Evolutionary conservation across 1,284 basidiomycete genomes (phyloP).

Genomic region (Athelia sp.): DNA sequence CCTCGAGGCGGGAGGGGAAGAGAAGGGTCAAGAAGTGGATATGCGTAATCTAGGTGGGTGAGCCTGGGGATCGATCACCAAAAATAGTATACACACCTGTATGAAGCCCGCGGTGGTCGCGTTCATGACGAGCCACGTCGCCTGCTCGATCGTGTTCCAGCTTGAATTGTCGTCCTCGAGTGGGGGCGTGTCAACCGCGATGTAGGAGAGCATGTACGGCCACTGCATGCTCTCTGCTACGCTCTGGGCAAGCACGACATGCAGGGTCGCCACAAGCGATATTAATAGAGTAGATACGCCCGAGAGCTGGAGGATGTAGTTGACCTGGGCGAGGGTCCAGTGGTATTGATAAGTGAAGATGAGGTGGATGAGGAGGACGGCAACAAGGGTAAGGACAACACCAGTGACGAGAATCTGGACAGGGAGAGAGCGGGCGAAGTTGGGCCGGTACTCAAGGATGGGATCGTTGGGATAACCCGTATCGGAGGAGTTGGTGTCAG

Average conservation of each 20-base stretch:
- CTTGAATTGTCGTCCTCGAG: conserved; percentile 19
- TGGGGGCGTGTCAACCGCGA: conserved; percentile 79
- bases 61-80: not conserved
- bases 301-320: conserved; percentile 86
- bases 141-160: conserved; percentile 70
- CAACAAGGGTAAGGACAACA: conserved; percentile 81
- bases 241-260: conserved; percentile 65
- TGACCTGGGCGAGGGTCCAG: conserved; percentile 88
- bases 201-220: conserved; percentile 95
- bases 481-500: no score
- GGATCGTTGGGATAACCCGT: conserved; percentile 43
- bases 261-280: conserved; percentile 72
- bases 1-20: conserved; percentile 92
- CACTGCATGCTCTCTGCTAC: conserved; percentile 66
- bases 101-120: conserved; percentile 81
- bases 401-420: conserved; percentile 88
- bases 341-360: conserved; percentile 96
- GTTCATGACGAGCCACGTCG: conserved; percentile 86
- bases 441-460: conserved; percentile 70
- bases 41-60: conserved; percentile 74
- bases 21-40: conserved; percentile 97
- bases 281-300: conserved; percentile 79
- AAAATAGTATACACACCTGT: conserved; percentile 50
- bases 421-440: conserved; percentile 83
- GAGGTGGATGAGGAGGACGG: conserved; percentile 89